A percentile compares a stretch with the other conserved stretches of the same genome.
Evolutionary conservation across 1,139 yeast genomes (phyloP).

Genomic region (Geotrichum australiense): DNA sequence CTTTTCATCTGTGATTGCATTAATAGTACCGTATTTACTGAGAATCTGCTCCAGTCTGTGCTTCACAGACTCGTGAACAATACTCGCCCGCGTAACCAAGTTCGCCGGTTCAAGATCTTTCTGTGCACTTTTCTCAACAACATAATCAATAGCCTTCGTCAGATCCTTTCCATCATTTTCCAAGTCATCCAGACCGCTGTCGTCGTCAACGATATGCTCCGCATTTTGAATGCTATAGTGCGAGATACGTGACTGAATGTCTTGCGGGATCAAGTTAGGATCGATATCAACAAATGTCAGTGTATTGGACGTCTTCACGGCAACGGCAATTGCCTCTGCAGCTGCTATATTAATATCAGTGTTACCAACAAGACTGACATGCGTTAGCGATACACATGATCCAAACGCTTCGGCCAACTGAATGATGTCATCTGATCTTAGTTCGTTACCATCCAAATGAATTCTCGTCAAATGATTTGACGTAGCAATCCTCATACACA

Average conservation of each 20-base stretch:
- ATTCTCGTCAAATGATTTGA: conserved; percentile 61
- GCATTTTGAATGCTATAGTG: conserved; percentile 76
- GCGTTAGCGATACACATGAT: conserved; percentile 58
- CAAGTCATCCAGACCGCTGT: conserved; percentile 20
- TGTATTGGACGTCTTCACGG: conserved; percentile 58
- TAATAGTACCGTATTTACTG: conserved; percentile 19
- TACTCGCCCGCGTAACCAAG: conserved; percentile 26
- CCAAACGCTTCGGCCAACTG: conserved; percentile 66
- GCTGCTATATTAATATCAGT: conserved; percentile 49
- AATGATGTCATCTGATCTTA: conserved; percentile 55
- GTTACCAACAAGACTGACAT: conserved; percentile 68
- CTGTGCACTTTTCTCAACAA: conserved; percentile 20
- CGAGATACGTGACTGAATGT: conserved; percentile 70
- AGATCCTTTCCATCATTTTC: conserved; percentile 27
- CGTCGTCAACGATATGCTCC: conserved; percentile 39
- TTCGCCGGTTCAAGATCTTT: conserved; percentile 4
- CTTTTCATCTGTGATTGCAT: neutral
- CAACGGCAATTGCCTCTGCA: conserved; percentile 61
- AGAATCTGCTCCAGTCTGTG: conserved; percentile 25
- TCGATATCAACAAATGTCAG: conserved; percentile 70
- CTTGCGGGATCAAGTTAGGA: conserved; percentile 58
- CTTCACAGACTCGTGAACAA: conserved; percentile 27
- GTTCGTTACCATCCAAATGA: conserved; percentile 69
- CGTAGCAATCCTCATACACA: conserved; percentile 3
- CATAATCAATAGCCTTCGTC: conserved; percentile 29